Evolutionary conservation across 2,329 filamentous ascomycete genomes (phyloP), one percentile per base, ranked within the genome.

Genomic region (Emergomyces orientalis): DNA sequence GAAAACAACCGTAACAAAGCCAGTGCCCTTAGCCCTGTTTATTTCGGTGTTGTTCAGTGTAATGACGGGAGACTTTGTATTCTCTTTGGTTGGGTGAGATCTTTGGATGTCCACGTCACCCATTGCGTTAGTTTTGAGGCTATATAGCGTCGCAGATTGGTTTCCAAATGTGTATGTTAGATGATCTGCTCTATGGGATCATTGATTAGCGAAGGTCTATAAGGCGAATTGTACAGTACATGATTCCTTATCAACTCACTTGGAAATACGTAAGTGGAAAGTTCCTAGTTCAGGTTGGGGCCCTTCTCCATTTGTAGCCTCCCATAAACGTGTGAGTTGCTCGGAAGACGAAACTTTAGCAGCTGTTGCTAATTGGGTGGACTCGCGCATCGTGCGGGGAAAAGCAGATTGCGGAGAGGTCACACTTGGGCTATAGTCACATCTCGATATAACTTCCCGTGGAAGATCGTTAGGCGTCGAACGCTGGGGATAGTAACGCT

Each of bases 111-210:
- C 72, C 7, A 81, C 67, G 62, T 79, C 77, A 49, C 77, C 74
- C 39, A 73, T 76, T 32, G 72, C 73, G 63, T 74, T 76, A 1
- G 77, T 78, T 55, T 76, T 71, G 58, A 80, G 68, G 0, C 74
- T 78, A 64, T 80, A 81, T 64, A 80, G 78, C 19, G 77, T 74
- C n/a, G 73, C 63, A 37, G 73, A 70, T 2, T 74, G 70, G 25
- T 75, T 73, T 8, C 78, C 77, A 62, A 81, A 77, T 6, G 72
- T 71, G 64, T 80, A 79, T 17, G 72, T 78, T 27, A 76, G 74
- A 25, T 74, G 69, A 34, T 77, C 73, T 7, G 71, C 74, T 60
- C 77, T 79, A 61, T 22, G 9, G 17, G 32, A 60, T 55, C 64
- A 72, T 37, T 73, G 67, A 59, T 56, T 55, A 54, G 39, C 30